Evolutionary conservation across 140 eudicot genomes (phyloP), one percentile per base, ranked within the genome.

Genomic region (Flaveria floridana): DNA sequence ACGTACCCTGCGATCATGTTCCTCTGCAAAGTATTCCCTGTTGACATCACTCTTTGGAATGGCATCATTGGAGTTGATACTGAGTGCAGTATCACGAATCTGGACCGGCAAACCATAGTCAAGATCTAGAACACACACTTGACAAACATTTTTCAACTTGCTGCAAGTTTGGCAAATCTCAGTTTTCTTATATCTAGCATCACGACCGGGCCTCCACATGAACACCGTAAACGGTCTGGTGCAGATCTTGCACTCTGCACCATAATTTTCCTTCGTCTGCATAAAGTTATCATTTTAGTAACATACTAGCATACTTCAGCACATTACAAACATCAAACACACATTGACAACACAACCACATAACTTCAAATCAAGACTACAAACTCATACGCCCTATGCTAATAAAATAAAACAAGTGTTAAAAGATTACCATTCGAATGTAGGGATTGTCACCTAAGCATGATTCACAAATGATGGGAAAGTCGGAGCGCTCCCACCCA

Each of bases 91-190:
- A 74, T 92, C 96, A 56, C 90, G 95, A 74, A 92, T 96, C 74
- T 89, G 98, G 62, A 92, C 96, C 0, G 98, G 96, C 70, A 92
- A 74, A 46, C 95, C 96, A 66, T 86, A 89, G 15, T 89, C 96
- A 21, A 89, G 94, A 85, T 91, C 97, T 76, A 89, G 71, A 77
- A 87, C 87, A 86, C 96, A 92, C 72, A 92, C 95, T 76, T 92
- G 98, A 76, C 95, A 92, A 3, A 89, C 98, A 76, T 89, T 92
- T 82, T 89, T 92, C 85, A 89, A 77, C 79, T 89, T 89, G 79
- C 96, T 78, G 87, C 98, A 89, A 59, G 98, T 92, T 77, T 91
- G 96, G 73, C 96, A 91, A 13, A 91, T 91, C 83, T 89, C 96
- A n/a, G 86, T 68, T 71, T 89, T 89, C 78, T 91, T 89, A 61